Percentiles rank a stretch among this genome's conserved stretches.
phyloP scores from a whole-genome alignment of 805 yeast species.

The Pichia cabralensis region DNA sequence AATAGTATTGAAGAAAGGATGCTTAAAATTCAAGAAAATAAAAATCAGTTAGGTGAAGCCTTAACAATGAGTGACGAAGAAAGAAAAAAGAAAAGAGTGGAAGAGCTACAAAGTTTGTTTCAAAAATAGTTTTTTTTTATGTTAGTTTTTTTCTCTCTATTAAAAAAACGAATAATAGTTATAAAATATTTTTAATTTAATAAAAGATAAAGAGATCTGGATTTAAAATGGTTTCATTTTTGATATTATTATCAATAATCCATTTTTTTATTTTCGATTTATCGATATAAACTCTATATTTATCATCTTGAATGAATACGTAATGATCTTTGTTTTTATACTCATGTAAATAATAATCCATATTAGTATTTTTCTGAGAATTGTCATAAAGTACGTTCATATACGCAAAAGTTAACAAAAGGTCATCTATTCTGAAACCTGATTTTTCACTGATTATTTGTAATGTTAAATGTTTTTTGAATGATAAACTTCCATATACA shows the following conservation, averaged over 20 bases:
- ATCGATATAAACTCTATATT: constrained; percentile 17
- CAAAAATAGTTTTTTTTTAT: constrained; percentile 25
- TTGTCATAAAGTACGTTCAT: constrained; percentile 35
- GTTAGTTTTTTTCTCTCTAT: too few relatives aligned
- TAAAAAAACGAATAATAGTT: too few relatives aligned
- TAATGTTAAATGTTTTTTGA: constrained; percentile 29
- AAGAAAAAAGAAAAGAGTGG: constrained; percentile 56
- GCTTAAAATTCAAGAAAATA: constrained; percentile 79
- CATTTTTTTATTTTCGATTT: constrained; percentile 20
- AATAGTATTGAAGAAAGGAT: constrained; percentile 81
- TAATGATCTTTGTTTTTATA: constrained; percentile 11
- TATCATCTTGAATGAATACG: constrained; percentile 18
- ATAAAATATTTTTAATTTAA: constrained; percentile 4
- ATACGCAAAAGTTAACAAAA: constrained; percentile 46
- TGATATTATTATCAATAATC: constrained; percentile 18
- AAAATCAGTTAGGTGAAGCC: constrained; percentile 71
- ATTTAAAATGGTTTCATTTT: constrained; percentile 12
- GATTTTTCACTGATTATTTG: constrained; percentile 44
- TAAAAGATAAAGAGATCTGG: constrained; percentile 19
- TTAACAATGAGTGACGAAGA: constrained; percentile 71
- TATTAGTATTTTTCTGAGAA: constrained; percentile 17
- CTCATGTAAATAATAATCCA: constrained; percentile 21
- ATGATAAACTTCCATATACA: constrained; percentile 30
- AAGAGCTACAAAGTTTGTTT: constrained; percentile 61
- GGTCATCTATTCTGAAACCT: constrained; percentile 56